Conservation (phyloP, 1,284 basidiomycete genomes). For the Pseudozyma sp. region DNA sequence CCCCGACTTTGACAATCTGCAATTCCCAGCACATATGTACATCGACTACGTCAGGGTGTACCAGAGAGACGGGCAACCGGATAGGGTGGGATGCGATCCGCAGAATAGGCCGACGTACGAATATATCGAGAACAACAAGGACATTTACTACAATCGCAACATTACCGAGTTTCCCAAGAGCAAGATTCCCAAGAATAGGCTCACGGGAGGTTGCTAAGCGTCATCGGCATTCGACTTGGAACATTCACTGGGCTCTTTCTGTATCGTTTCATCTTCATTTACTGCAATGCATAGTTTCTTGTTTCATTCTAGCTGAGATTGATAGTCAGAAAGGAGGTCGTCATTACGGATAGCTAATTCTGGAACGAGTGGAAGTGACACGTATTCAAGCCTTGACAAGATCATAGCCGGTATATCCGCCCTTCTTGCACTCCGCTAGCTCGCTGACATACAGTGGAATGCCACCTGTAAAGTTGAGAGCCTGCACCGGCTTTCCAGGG, state of each 20-base stretch:
- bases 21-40: slow-evolving; percentile 71
- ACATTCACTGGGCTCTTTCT: background rate
- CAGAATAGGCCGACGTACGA: slow-evolving; percentile 61
- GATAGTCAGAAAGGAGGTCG: background rate
- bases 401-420: slow-evolving; percentile 39
- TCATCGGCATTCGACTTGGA: background rate
- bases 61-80: slow-evolving; percentile 69
- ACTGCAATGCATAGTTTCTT: background rate
- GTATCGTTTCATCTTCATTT: background rate
- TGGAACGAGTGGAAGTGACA: background rate
- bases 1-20: slow-evolving; percentile 69
- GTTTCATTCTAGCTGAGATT: background rate
- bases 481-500: slow-evolving; percentile 47
- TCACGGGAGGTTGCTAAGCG: slow-evolving; percentile 36
- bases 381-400: slow-evolving; percentile 28
- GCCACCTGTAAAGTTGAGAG: slow-evolving; percentile 52
- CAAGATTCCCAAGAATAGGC: slow-evolving; percentile 42
- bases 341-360: background rate
- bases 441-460: slow-evolving; percentile 51
- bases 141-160: slow-evolving; percentile 66
- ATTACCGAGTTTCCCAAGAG: slow-evolving; percentile 48
- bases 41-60: slow-evolving; percentile 72
- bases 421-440: slow-evolving; percentile 38
- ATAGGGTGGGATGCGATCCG: slow-evolving; percentile 66
- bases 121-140: slow-evolving; percentile 65